Conservation (phyloP, 305 asterid species). For the Coffea humblotiana region DNA sequence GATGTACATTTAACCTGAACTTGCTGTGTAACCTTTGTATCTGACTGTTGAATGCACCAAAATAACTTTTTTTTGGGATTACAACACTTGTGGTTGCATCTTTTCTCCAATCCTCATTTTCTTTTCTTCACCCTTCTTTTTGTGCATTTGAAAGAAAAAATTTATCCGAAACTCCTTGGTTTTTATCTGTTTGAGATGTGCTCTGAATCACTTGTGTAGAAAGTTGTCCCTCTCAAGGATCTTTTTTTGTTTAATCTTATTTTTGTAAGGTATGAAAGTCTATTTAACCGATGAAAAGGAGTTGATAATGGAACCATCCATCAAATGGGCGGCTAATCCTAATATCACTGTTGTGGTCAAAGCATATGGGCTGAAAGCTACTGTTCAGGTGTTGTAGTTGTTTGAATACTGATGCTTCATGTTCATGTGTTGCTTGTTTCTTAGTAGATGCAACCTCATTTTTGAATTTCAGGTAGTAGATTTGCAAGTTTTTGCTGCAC, state of each 20-base stretch:
- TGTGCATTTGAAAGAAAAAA: background rate
- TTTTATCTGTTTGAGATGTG: background rate
- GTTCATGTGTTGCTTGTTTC: background rate
- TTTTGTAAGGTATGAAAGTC: conserved; percentile 59
- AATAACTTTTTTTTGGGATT: background rate
- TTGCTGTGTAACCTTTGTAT: background rate
- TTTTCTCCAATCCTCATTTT: background rate
- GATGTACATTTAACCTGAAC: background rate
- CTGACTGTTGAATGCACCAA: background rate
- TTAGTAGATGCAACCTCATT: conserved; percentile 10
- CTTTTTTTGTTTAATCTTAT: background rate
- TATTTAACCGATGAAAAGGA: conserved; percentile 70
- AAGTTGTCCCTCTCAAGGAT: background rate
- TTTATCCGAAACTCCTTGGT: background rate
- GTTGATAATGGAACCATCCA: conserved; percentile 94
- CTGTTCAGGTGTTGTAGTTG: conserved; percentile 71
- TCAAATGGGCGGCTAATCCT: conserved; percentile 99
- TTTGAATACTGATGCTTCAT: conserved; percentile 6
- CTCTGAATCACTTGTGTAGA: background rate
- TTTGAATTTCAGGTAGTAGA: conserved; percentile 70
- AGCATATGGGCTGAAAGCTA: conserved; percentile 88
- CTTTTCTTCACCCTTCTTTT: background rate
- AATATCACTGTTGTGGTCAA: conserved; percentile 66
- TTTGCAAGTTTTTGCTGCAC: conserved; percentile 90
- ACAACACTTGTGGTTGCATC: background rate